Evolutionary conservation across 257 asterid genomes (phyloP).

Genomic region (Fraxinus americana): DNA sequence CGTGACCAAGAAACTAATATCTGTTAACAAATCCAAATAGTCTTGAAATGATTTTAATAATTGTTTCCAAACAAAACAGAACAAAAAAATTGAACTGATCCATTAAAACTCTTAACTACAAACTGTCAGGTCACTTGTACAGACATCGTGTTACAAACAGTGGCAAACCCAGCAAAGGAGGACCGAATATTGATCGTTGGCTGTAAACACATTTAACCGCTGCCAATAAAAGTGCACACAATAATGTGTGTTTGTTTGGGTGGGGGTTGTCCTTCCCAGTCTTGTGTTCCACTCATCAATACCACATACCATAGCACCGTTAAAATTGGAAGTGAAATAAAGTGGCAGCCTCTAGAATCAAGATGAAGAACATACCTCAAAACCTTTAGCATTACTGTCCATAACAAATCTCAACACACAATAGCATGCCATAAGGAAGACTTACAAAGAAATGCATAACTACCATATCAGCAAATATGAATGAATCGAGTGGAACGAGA

Average conservation of each 20-base stretch:
- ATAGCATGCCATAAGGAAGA: slow-evolving; percentile 44
- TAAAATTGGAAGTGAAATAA: background rate
- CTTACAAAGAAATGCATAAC: background rate
- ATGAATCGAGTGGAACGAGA: background rate
- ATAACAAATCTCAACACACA: slow-evolving; percentile 47
- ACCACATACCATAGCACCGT: background rate
- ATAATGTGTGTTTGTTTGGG: no score
- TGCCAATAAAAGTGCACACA: no score
- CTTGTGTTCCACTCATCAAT: slow-evolving; percentile 17
- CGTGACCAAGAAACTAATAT: no score
- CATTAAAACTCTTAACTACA: background rate
- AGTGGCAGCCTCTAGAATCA: background rate
- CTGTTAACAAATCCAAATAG: background rate
- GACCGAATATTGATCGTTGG: no score
- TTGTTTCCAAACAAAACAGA: background rate
- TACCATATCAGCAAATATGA: background rate
- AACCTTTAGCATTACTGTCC: slow-evolving; percentile 69
- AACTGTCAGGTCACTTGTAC: background rate
- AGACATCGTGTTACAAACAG: background rate
- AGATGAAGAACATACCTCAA: slow-evolving; percentile 40
- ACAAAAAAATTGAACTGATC: background rate
- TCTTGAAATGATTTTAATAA: background rate
- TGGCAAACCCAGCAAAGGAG: no score
- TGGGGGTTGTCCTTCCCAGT: no score
- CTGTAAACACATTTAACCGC: no score